Conservation (phyloP, 768 basidiomycete species). For the Coprinopsis marcescibilis region DNA sequence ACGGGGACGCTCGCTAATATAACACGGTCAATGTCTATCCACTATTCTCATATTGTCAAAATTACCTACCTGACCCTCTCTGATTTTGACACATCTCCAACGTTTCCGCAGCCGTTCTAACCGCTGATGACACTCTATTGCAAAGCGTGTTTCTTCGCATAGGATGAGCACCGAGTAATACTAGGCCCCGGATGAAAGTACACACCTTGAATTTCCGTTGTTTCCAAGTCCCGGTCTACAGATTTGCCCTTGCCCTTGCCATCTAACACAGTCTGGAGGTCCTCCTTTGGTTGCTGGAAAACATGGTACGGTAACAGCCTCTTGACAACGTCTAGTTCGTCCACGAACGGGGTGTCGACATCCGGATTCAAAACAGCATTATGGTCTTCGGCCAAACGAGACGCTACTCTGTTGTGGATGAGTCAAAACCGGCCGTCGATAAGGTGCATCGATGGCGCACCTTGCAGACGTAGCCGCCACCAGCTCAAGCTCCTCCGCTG, state of each 20-base stretch:
- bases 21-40: not conserved
- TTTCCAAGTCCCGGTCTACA: slow-evolving; percentile 32
- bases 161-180: slow-evolving; percentile 7
- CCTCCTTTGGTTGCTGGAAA: slow-evolving; percentile 69
- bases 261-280: slow-evolving; percentile 35
- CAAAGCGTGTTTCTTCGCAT: slow-evolving; percentile 60
- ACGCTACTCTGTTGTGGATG: slow-evolving; percentile 38
- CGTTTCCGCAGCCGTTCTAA: slow-evolving; percentile 49
- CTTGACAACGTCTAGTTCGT: slow-evolving; percentile 57
- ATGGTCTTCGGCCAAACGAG: slow-evolving; percentile 60
- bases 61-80: slow-evolving; percentile 49
- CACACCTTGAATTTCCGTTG: slow-evolving; percentile 51
- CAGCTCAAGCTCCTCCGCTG: slow-evolving; percentile 46
- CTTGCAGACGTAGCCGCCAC: slow-evolving; percentile 43
- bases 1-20: slow-evolving; percentile 51
- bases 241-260: slow-evolving; percentile 64
- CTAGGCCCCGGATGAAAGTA: not conserved
- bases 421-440: not conserved
- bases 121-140: slow-evolving; percentile 59
- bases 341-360: slow-evolving; percentile 61
- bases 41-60: not conserved
- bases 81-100: slow-evolving; percentile 49
- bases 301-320: slow-evolving; percentile 77
- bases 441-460: slow-evolving; percentile 21
- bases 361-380: slow-evolving; percentile 56